Base-by-base conservation (phyloP, 768 basidiomycete genomes). In the Mrakia frigida region DNA sequence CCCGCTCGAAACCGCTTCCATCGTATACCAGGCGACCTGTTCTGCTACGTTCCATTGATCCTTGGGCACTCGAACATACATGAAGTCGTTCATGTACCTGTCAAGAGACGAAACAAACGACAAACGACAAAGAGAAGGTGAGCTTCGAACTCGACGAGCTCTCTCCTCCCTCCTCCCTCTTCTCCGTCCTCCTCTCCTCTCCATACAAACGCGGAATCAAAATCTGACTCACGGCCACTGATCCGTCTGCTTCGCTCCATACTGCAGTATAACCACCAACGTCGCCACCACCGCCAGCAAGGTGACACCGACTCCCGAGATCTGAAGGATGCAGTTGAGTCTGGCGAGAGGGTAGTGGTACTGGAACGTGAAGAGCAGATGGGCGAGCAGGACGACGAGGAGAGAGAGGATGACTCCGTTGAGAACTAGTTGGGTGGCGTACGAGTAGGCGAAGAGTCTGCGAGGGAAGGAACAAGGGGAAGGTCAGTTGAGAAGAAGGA, bases 261-360 rank as follows among this genome's bases (percentile, higher is more conserved):
- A 85, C 2, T 87, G 84, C 9, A 96, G 86, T 28, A 96, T 87
- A 79, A 94, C 87, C 81, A 89, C 88, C 67, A 95, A 85, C 1
- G 91, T 92, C 13, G 92, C 91, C 67, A 90, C 87, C 73, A 91
- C 87, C 23, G 90, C 91, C 50, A 91, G 87, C 75, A 97, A 87
- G 31, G 96, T 89, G 4, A 91, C 89, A 46, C 88, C 85, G 37
- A 94, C 93, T 11, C 92, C 93, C 3, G 90, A 88, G 28, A 98
- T 82, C 82, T 98, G 97, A 46, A 98, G 88, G 73, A 89, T 86
- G 83, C 92, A 99, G 85, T 99, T 99, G 81, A 92, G 88, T 9
- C 90, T 91, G 0, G 94, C 93, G 56, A 99, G 89, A 0, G 94
- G 93, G 88, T 91, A 92, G 83, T 99, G 97, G 79, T 96, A 98